Conservation (phyloP, 2,329 filamentous ascomycete species). For the Lasiodiplodia theobromae region DNA sequence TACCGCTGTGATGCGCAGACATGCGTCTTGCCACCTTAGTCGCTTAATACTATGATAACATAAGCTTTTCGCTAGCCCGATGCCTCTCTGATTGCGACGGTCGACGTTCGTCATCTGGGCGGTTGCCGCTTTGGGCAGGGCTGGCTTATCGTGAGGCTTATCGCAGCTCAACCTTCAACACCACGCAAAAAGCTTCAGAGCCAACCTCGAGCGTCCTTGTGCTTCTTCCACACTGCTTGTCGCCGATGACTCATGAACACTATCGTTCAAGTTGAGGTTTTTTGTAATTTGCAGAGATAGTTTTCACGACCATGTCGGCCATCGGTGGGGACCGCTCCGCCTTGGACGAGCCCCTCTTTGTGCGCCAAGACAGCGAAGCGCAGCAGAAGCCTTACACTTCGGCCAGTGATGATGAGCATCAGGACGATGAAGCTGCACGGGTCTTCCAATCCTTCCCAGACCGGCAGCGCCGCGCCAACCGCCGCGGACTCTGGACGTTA, state of each 20-base stretch:
- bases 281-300: background rate
- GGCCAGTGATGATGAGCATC: background rate
- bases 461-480: background rate
- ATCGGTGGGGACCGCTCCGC: background rate
- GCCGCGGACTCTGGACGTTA: slow-evolving; percentile 30
- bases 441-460: slow-evolving; percentile 7
- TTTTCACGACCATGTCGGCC: background rate
- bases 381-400: background rate
- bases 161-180: background rate
- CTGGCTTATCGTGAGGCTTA: slow-evolving; percentile 3
- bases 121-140: slow-evolving; percentile 12
- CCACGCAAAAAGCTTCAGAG: background rate
- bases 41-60: background rate
- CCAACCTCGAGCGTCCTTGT: background rate
- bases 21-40: background rate
- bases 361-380: background rate
- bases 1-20: background rate
- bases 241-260: background rate
- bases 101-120: background rate
- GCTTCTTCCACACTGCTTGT: background rate
- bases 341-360: background rate
- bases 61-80: slow-evolving; percentile 15
- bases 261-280: background rate
- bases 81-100: slow-evolving; percentile 15
- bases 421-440: background rate